A percentile compares a stretch with the other conserved stretches of the same genome.
phyloP scores from a whole-genome alignment of 352 stramenopile species.

The Phytopythium helicoides region DNA sequence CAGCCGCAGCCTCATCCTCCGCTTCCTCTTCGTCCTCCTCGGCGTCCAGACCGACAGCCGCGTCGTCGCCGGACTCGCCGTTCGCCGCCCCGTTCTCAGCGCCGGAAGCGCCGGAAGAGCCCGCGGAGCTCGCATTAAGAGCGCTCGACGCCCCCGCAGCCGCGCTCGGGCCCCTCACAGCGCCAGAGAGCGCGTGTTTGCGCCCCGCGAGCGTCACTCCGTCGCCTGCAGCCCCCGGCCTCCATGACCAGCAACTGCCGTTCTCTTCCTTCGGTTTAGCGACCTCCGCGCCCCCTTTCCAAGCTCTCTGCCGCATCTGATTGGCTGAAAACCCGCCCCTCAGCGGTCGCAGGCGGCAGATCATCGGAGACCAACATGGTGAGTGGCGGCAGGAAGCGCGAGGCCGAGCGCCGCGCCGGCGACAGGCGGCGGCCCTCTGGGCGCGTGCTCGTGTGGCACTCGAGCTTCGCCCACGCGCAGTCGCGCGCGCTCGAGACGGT shows the following conservation, averaged over 20 bases:
- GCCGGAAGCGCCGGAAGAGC: not conserved
- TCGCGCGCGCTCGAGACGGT: slow-evolving; percentile 53
- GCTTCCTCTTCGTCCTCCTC: not conserved
- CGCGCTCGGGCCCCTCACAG: not conserved
- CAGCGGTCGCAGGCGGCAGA: too few species aligned
- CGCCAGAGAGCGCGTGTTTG: slow-evolving; percentile 16
- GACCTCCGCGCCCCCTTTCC: too few species aligned
- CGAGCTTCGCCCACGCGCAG: slow-evolving; percentile 29
- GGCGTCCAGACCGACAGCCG: not conserved
- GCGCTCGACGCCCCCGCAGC: not conserved
- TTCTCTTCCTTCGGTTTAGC: too few species aligned
- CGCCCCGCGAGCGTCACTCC: slow-evolving; percentile 7
- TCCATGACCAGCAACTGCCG: not conserved
- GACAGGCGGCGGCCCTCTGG: slow-evolving; percentile 22
- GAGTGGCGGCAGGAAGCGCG: slow-evolving; percentile 56
- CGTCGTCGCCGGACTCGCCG: not conserved
- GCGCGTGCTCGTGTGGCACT: slow-evolving; percentile 68
- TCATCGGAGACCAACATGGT: too few species aligned
- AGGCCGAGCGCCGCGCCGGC: slow-evolving; percentile 24
- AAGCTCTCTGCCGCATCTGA: too few species aligned
- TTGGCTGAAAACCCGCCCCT: too few species aligned
- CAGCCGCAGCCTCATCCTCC: not conserved
- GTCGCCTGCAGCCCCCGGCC: not conserved
- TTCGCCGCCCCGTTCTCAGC: not conserved
- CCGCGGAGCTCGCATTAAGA: not conserved